Evolutionary conservation across 306 rosid species (phyloP), one percentile per base, ranked within the genome.

Genomic region (Hippophae tibetana): DNA sequence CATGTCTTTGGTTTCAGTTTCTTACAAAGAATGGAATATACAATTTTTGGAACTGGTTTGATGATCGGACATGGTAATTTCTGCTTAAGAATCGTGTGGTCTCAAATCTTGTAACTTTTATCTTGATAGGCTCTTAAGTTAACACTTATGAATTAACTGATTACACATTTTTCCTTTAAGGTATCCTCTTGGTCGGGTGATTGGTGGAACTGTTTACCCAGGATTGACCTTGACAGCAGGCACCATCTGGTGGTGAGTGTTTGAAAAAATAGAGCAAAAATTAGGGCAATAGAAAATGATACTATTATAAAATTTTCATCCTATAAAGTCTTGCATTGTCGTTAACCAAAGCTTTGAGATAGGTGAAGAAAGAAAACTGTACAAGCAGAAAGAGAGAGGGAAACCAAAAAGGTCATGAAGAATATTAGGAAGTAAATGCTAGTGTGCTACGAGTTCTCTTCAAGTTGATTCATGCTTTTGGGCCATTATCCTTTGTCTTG

Each of bases 181-280:
- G 99, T 92, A 92, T 85, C 98, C 98, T 68, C 98, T 92, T 61
- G 98, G 98, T 46, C 95, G 98, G 62, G 98, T 92, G 64, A 87
- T 92, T 61, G 98, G 98, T 47, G 98, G 98, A 71, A 92, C 96
- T 52, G 98, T 92, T 78, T 92, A 83, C 76, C 98, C 98, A 5
- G 98, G 98, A 62, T 77, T 92, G 81, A 92, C 98, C 56, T 73
- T 92, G 81, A 92, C 96, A 10, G 98, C 98, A 43, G 98, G 98
- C 64, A 76, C 89, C 61, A 61, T 92, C 61, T 92, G 95, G 95
- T 68, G 87, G 98, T 92, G 78, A 43, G 93, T 70, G 52, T 69
- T 71, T 62, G 53, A 47, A 42, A 59, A 74, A 31, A 31, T 31
- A 18, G 23, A 18, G 23, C 23, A 18, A 18, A 18, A 18, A 18